Base-by-base conservation (phyloP, 164 flowering plant genomes). In the Annona cherimola region DNA sequence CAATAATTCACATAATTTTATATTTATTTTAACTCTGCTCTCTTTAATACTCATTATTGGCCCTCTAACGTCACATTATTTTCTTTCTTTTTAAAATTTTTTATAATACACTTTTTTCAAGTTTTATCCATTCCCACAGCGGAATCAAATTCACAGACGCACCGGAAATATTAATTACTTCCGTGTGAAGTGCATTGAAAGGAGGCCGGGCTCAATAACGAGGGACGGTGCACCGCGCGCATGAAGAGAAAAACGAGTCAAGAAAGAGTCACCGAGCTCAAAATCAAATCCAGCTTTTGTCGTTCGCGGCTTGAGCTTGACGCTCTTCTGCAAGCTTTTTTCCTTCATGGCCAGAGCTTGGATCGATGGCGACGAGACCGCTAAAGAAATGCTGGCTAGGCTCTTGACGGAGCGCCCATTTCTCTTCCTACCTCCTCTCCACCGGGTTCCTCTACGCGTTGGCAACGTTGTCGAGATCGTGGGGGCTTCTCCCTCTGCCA, bases 401-500 rank as follows among this genome's bases (percentile, higher is more conserved):
- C 84, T 83, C 63, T 64, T 79, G 2, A 80, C 74, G 12, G 88
- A 82, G 69, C 84, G 90, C 1, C 89, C 93, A 0, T 73, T 76
- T 69, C 71, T 84, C 45, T 74, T 84, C 61, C 80, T 87, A 12
- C 89, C 85, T 50, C 97, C 92, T 40, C 89, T 94, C 59, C 91
- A 90, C 69, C 80, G 91, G 3, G 79, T 90, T 75, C 98, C 98
- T 67, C 82, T 94, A 3, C 93, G 94, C 67, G 80, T 79, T 61
- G 96, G 96, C 73, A 91, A 89, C 59, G 87, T 91, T 65, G 86
- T 94, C 19, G 98, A 94, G 79, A 82, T 94, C 72, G 82, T 80
- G 43, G 98, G 98, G 3, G 86, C 96, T 0, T 88, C 97, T 70
- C 86, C 92, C 71, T 90, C 98, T 39, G 93, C 96, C 80, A 94